A percentile compares a stretch with the other conserved stretches of the same genome.
Evolutionary conservation across 2,329 filamentous ascomycete species (phyloP).

Genomic region (Pseudogymnoascus sp.): DNA sequence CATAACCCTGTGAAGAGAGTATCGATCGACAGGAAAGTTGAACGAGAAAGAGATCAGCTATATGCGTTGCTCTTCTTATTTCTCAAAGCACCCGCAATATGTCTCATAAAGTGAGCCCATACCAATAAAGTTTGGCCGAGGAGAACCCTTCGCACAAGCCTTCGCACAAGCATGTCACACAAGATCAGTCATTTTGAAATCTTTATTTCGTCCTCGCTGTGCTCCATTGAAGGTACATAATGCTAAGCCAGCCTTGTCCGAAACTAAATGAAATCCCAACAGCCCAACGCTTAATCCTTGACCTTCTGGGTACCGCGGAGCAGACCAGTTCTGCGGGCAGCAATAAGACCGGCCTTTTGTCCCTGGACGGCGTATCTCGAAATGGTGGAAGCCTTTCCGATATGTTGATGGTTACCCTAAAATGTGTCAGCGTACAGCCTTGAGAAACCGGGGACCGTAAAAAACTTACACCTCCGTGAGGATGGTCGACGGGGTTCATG

Average conservation of each 20-base stretch:
- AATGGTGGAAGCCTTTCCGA: slow-evolving; percentile 99
- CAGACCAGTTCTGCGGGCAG: slow-evolving; percentile 98
- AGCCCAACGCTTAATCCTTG: slow-evolving; percentile 67
- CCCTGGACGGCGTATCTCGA: slow-evolving; percentile 94
- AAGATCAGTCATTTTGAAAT: slow-evolving; percentile 14
- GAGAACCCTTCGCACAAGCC: not conserved
- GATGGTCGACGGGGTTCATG: slow-evolving; percentile 99
- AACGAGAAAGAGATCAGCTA: too few relatives aligned
- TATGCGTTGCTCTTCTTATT: not conserved
- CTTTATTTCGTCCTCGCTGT: slow-evolving; percentile 31
- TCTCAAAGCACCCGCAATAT: not conserved
- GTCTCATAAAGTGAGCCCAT: not conserved
- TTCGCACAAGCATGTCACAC: slow-evolving; percentile 5
- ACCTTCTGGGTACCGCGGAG: slow-evolving; percentile 99
- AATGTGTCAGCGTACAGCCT: slow-evolving; percentile 97
- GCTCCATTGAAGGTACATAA: slow-evolving; percentile 31
- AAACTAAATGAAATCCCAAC: slow-evolving; percentile 29
- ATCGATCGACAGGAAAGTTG: not conserved
- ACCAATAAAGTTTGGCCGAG: not conserved
- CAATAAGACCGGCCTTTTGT: slow-evolving; percentile 99
- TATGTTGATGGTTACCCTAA: slow-evolving; percentile 97
- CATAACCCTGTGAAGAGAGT: not conserved
- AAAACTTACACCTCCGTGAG: slow-evolving; percentile 76
- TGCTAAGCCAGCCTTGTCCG: slow-evolving; percentile 31
- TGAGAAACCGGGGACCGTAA: slow-evolving; percentile 12